These are phyloP conservation scores for Naegleria lovaniensis DNA, from an alignment of 208 protist species.

Conservation along the genomic window DNA sequence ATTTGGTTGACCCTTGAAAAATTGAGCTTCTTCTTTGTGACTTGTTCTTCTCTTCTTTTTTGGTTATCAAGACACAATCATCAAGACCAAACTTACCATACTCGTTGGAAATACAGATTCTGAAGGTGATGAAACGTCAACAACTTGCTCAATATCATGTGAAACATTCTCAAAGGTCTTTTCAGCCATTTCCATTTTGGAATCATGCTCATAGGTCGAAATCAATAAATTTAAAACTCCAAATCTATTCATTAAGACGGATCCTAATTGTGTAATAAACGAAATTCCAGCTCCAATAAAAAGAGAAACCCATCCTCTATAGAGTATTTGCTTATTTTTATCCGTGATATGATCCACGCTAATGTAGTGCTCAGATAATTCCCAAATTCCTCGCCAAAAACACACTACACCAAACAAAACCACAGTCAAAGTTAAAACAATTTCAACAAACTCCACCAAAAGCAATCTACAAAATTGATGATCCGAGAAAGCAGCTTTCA, in stretches of 20 bases:
- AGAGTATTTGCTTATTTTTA: not conserved
- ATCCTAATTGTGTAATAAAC: not conserved
- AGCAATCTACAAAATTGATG: not conserved
- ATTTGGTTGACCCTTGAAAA: not conserved
- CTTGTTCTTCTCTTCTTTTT: no score
- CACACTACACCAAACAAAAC: not conserved
- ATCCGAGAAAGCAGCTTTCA: not conserved
- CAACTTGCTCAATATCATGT: no score
- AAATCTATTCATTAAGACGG: not conserved
- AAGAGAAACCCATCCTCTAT: not conserved
- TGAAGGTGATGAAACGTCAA: no score
- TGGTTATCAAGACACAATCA: no score
- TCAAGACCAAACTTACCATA: no score
- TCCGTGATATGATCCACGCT: not conserved
- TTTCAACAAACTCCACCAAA: not conserved
- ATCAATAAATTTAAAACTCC: not conserved
- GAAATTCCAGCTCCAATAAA: not conserved
- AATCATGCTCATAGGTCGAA: not conserved
- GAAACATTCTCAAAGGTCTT: no score
- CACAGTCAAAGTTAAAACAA: not conserved
- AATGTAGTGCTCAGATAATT: not conserved
- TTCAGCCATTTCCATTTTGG: not conserved
- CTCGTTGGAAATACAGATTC: no score
- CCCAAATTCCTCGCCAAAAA: not conserved
- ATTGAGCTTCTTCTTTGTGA: not conserved